phyloP scores from a whole-genome alignment of 2,329 filamentous ascomycete genomes.

The Biscogniauxia sp. region DNA sequence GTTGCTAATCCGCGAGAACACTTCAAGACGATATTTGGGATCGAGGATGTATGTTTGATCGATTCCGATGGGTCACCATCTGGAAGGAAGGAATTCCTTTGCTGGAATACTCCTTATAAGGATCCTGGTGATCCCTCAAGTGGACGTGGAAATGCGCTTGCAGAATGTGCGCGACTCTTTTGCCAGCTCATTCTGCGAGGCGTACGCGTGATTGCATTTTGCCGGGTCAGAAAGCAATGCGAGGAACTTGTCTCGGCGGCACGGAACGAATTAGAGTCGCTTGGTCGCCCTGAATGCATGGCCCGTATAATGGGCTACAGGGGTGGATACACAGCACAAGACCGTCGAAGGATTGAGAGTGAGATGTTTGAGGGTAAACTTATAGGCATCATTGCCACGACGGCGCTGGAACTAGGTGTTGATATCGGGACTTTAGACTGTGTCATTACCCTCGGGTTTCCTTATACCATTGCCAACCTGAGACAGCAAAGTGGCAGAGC shows the following conservation, averaged over 20 bases:
- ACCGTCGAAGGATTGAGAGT: conserved; percentile 80
- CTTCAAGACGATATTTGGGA: conserved; percentile 91
- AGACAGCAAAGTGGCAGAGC: conserved; percentile 93
- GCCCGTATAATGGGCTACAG: conserved; percentile 90
- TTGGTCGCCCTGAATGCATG: conserved; percentile 73
- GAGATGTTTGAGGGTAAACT: conserved; percentile 98
- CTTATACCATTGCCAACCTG: conserved; percentile 91
- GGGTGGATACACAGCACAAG: conserved; percentile 90
- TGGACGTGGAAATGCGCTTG: conserved; percentile 77
- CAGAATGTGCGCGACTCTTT: conserved; percentile 86
- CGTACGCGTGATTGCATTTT: conserved; percentile 90
- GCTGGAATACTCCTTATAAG: conserved; percentile 96
- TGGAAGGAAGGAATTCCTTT: conserved; percentile 89
- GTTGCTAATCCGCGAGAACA: conserved; percentile 90
- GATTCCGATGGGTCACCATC: conserved; percentile 93
- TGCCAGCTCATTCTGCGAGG: conserved; percentile 86
- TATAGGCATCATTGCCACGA: conserved; percentile 90
- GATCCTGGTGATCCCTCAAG: conserved; percentile 84
- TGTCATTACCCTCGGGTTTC: conserved; percentile 90
- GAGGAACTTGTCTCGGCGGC: conserved; percentile 80
- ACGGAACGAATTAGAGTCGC: conserved; percentile 68
- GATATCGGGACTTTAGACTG: conserved; percentile 94
- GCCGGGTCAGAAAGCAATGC: conserved; percentile 81
- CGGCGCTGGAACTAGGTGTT: conserved; percentile 87
- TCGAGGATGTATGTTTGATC: conserved; percentile 75